Conservation (phyloP, 139 green algal species). For the Gonium pectorale region DNA sequence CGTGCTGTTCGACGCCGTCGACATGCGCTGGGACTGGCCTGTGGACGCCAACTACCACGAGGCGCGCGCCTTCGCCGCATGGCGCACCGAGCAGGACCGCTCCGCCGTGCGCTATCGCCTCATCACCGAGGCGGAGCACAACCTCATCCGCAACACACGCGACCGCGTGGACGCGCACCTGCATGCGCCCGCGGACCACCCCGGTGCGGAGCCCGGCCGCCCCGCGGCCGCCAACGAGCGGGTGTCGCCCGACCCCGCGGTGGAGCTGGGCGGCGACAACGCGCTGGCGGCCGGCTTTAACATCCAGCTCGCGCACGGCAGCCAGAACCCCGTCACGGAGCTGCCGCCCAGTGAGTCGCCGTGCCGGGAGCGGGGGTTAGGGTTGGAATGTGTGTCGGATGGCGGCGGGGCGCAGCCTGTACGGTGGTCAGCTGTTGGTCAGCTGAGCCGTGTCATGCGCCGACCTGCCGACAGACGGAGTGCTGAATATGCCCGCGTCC, state of each 20-base stretch:
- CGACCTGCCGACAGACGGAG: too few relatives aligned
- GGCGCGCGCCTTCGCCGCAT: slow-evolving; percentile 77
- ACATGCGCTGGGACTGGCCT: slow-evolving; percentile 76
- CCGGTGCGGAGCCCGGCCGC: slow-evolving; percentile 3
- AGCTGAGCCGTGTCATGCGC: too few relatives aligned
- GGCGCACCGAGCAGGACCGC: slow-evolving; percentile 68
- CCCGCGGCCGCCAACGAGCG: slow-evolving; percentile 23
- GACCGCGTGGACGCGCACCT: slow-evolving; percentile 51
- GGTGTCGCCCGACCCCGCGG: slow-evolving; percentile 28
- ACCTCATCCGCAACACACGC: slow-evolving; percentile 56
- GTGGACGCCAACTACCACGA: slow-evolving; percentile 85
- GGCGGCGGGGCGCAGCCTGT: too few relatives aligned
- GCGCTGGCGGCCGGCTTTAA: slow-evolving; percentile 45
- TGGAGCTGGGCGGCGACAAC: slow-evolving; percentile 39
- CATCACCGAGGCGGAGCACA: slow-evolving; percentile 80
- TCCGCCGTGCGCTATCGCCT: slow-evolving; percentile 67
- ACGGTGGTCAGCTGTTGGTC: too few relatives aligned
- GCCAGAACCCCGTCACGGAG: slow-evolving; percentile 72
- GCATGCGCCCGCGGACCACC: background rate
- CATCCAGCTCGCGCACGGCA: slow-evolving; percentile 75
- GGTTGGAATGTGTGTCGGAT: too few relatives aligned
- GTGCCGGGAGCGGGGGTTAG: too few relatives aligned
- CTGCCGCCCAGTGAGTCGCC: slow-evolving; percentile 57
- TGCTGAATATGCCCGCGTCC: too few relatives aligned
- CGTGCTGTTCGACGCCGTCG: slow-evolving; percentile 74